These are phyloP conservation scores for Cyathus striatus DNA, from an alignment of 768 basidiomycete species.

Conservation along the genomic window DNA sequence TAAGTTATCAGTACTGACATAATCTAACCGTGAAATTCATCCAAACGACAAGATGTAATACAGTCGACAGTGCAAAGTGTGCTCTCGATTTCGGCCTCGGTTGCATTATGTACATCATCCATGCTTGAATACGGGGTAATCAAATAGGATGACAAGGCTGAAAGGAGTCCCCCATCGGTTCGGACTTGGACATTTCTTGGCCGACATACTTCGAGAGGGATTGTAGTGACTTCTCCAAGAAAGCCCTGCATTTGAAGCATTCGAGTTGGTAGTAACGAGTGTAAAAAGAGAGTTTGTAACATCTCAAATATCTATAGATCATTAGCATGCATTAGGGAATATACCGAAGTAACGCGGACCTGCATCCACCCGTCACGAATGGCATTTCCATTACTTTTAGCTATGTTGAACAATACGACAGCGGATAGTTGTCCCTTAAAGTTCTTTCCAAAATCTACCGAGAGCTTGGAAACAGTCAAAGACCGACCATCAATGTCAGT, in stretches of 20 bases:
- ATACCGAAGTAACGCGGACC: slow-evolving; percentile 35
- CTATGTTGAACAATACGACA: slow-evolving; percentile 95
- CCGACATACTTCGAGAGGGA: slow-evolving; percentile 78
- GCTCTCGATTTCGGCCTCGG: slow-evolving; percentile 86
- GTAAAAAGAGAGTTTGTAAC: slow-evolving; percentile 93
- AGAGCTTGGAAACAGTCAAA: slow-evolving; percentile 86
- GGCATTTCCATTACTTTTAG: slow-evolving; percentile 92
- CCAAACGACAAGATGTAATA: slow-evolving; percentile 87
- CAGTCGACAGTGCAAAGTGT: slow-evolving; percentile 95
- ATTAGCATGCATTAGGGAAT: slow-evolving; percentile 1
- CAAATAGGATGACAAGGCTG: slow-evolving; percentile 90
- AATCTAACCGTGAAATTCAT: slow-evolving; percentile 92
- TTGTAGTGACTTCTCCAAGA: slow-evolving; percentile 88
- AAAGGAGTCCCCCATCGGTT: slow-evolving; percentile 88
- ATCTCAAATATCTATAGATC: slow-evolving; percentile 86
- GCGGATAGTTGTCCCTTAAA: slow-evolving; percentile 95
- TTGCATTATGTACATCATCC: slow-evolving; percentile 84
- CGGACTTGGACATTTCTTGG: slow-evolving; percentile 57
- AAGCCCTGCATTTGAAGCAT: slow-evolving; percentile 99
- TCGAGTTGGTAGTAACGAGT: slow-evolving; percentile 83
- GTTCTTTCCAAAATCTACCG: slow-evolving; percentile 91
- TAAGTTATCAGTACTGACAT: slow-evolving; percentile 65
- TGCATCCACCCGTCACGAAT: slow-evolving; percentile 94
- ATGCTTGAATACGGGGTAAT: slow-evolving; percentile 87
- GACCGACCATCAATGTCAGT: slow-evolving; percentile 88